Conservation (phyloP, 1,284 basidiomycete genomes). For the Pascua guehoae region DNA sequence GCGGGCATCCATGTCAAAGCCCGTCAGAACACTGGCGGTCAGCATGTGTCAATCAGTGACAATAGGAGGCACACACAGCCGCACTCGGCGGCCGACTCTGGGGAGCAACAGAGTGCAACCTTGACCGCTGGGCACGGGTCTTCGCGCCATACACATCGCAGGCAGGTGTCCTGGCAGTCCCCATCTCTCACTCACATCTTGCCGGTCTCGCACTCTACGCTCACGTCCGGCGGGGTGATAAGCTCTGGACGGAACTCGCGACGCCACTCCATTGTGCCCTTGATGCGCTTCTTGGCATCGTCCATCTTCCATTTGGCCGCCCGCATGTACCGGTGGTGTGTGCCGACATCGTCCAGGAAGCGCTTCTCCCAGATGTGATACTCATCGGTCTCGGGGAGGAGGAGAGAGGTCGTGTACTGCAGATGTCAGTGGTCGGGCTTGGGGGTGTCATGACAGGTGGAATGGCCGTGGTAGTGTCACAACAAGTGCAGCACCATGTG, state of each 20-base stretch:
- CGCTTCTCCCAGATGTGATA: conserved; percentile 70
- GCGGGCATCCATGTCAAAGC: conserved; percentile 74
- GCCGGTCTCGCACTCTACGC: conserved; percentile 71
- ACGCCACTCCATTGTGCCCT: conserved; percentile 73
- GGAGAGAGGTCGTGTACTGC: conserved; percentile 63
- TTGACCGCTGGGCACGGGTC: neutral
- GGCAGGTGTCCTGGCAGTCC: neutral
- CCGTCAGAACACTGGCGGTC: conserved; percentile 63
- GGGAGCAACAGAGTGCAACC: neutral
- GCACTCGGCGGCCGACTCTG: neutral
- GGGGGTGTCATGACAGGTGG: conserved; percentile 3
- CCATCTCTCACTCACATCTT: conserved; percentile 63
- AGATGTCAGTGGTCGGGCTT: conserved; percentile 2
- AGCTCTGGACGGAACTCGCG: conserved; percentile 75
- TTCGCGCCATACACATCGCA: neutral
- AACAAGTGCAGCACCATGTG: neutral
- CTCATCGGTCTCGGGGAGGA: conserved; percentile 62
- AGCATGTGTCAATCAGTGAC: neutral
- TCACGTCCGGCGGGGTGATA: conserved; percentile 69
- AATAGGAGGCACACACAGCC: neutral
- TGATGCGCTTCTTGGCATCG: conserved; percentile 73
- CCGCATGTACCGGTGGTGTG: conserved; percentile 73
- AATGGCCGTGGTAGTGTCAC: neutral
- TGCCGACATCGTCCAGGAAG: conserved; percentile 69
- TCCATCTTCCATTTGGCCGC: conserved; percentile 75